Conservation (phyloP, 768 basidiomycete species). For the Amyloporia xantha region DNA sequence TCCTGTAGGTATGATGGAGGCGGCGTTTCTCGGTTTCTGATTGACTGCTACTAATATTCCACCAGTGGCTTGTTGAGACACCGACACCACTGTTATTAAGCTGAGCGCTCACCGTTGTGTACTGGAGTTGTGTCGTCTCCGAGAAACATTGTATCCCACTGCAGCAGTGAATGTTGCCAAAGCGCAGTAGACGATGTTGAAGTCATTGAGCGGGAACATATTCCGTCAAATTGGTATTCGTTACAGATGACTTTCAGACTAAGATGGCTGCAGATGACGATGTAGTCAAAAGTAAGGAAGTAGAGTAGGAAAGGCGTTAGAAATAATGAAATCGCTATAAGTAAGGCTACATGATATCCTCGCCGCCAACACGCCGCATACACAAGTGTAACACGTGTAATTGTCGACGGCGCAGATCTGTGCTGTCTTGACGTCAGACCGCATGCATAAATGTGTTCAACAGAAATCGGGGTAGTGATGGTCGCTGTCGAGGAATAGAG, state of each 20-base stretch:
- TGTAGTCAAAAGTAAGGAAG: background rate
- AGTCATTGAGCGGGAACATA: constrained; percentile 22
- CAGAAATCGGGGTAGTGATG: too few species aligned
- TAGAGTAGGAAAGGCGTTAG: background rate
- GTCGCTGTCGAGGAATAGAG: too few species aligned
- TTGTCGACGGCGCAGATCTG: too few species aligned
- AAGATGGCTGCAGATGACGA: background rate
- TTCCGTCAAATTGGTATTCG: background rate
- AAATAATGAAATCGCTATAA: background rate
- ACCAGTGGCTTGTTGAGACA: too few species aligned
- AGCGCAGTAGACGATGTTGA: constrained; percentile 21
- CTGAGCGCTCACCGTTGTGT: background rate
- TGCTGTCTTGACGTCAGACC: too few species aligned
- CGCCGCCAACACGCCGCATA: constrained; percentile 13
- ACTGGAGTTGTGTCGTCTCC: constrained; percentile 6
- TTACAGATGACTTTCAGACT: background rate
- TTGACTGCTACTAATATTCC: too few species aligned
- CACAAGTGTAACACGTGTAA: constrained; percentile 5
- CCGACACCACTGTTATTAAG: too few species aligned
- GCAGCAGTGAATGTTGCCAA: constrained; percentile 22
- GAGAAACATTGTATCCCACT: constrained; percentile 18
- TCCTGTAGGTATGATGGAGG: background rate
- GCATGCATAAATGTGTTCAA: too few species aligned
- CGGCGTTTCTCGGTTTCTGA: background rate
- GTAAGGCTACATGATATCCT: constrained; percentile 4